These are phyloP conservation scores for Farysia itapuensis DNA, from an alignment of 1,284 basidiomycete genomes.

Conservation along the genomic window DNA sequence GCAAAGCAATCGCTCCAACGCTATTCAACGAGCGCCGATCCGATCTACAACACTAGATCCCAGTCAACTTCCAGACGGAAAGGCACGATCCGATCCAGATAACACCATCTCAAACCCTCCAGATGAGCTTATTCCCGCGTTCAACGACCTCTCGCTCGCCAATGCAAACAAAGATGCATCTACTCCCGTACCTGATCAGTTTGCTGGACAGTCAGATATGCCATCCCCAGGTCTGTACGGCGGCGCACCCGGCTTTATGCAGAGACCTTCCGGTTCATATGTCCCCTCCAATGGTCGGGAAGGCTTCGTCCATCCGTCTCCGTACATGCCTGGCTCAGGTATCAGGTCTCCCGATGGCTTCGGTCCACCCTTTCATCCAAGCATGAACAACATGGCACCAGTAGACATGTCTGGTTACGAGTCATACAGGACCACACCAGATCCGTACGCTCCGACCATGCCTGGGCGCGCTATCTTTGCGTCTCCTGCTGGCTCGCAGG, in stretches of 20 bases:
- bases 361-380: conserved; percentile 18
- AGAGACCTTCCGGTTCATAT: conserved; percentile 22
- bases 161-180: conserved; percentile 8
- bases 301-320: conserved; percentile 19
- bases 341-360: conserved; percentile 31
- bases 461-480: conserved; percentile 36
- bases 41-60: conserved; percentile 29
- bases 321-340: conserved; percentile 20
- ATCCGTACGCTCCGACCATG: conserved; percentile 41
- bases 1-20: conserved; percentile 11
- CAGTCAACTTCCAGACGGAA: conserved; percentile 10
- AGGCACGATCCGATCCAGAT: neutral
- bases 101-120: neutral
- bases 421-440: conserved; percentile 43
- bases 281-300: conserved; percentile 23
- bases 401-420: conserved; percentile 45
- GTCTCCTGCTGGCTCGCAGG: conserved; percentile 30
- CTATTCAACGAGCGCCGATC: conserved; percentile 23
- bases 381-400: conserved; percentile 9
- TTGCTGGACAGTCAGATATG: conserved; percentile 1
- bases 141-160: conserved; percentile 6
- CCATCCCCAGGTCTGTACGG: conserved; percentile 12
- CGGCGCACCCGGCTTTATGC: conserved; percentile 7
- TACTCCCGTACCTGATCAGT: conserved; percentile 2
- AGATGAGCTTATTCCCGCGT: conserved; percentile 7